phyloP scores from a whole-genome alignment of 768 basidiomycete genomes.

The Rubroboletus pulcherrimus region DNA sequence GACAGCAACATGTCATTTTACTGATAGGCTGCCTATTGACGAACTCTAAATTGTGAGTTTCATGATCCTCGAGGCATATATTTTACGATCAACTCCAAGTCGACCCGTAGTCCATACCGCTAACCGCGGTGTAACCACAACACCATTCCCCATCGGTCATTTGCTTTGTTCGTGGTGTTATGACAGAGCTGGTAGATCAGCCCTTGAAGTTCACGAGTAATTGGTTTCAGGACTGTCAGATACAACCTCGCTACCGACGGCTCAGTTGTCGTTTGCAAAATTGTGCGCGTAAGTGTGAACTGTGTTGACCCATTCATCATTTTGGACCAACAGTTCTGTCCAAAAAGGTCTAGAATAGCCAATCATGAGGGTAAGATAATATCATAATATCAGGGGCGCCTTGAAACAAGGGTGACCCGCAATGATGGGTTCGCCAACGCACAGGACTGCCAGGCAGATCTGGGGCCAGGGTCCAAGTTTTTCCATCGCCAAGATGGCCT shows the following conservation, averaged over 20 bases:
- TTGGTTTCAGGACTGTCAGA: background rate
- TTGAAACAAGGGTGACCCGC: background rate
- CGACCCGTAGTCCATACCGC: background rate
- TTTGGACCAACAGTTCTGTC: background rate
- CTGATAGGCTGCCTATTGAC: background rate
- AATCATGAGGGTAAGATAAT: background rate
- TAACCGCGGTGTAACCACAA: too few relatives aligned
- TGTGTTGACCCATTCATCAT: background rate
- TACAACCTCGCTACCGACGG: background rate
- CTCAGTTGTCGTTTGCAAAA: background rate
- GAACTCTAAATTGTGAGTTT: background rate
- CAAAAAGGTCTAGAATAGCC: background rate
- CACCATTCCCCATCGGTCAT: background rate
- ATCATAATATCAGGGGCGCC: background rate
- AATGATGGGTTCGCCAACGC: background rate
- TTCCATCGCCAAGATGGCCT: background rate
- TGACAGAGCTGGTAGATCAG: background rate
- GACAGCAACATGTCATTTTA: too few relatives aligned
- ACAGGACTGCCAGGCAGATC: background rate
- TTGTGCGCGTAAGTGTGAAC: background rate
- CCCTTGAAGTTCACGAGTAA: background rate
- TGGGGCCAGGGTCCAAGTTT: background rate
- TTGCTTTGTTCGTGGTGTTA: background rate
- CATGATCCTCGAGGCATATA: background rate
- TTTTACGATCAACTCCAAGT: background rate